Evolutionary conservation across 345 rosid genomes (phyloP), one percentile per base, ranked within the genome.

Genomic region (Laguncularia racemosa): DNA sequence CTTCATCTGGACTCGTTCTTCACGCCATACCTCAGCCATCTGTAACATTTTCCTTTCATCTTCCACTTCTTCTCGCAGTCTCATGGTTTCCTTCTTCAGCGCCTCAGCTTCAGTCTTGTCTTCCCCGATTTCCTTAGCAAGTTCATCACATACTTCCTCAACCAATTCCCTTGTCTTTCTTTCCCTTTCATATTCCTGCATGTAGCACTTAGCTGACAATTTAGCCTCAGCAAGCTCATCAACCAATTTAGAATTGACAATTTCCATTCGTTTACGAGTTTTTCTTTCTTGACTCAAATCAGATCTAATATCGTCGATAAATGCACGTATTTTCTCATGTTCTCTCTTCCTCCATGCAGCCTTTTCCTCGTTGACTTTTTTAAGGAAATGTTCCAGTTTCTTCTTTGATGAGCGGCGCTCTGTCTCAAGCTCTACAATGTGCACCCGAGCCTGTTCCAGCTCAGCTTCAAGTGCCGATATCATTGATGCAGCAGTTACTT

Each of bases 11-110:
- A 88, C 95, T 52, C 95, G 95, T 67, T 90, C 95, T 78, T 90
- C 97, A 43, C 95, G 93, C 97, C 97, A 90, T 14, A 90, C 95
- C 74, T 90, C 97, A 10, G 97, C 97, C 93, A 87, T 90, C 77
- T 90, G 97, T 66, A 87, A 70, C 95, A 90, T 90, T 68, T 74
- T 83, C 76, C 97, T 81, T 69, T 90, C 97, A 23, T 90, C 90
- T 0, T 87, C 97, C 7, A 77, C 78, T 52, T 90, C 93, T 61
- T 83, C 93, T 23, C 77, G 66, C 9, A 83, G 80, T 67, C 69
- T 78, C 83, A 81, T 75, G 12, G 80, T 71, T 48, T 90, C 95
- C 63, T 80, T 77, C 70, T 83, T 84, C 52, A 87, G 44, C 59
- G 72, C 77, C 67, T 90, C 95, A 48, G 81, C 75, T 71, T 89